phyloP scores from a whole-genome alignment of 2,329 filamentous ascomycete genomes.

The Apiospora malaysiana region DNA sequence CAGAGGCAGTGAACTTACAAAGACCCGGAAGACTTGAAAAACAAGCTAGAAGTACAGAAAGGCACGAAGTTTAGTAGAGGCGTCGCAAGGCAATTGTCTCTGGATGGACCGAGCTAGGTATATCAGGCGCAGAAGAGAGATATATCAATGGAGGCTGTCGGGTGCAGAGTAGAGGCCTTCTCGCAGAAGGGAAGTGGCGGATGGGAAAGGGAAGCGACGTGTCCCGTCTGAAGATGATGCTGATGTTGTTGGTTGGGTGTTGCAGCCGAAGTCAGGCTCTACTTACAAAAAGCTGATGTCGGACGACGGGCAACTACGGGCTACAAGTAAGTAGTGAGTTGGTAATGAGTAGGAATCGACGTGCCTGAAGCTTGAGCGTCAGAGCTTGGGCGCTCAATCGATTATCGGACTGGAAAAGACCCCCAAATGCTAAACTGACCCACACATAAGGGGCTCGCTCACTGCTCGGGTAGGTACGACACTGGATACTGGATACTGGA shows the following conservation, averaged over 20 bases:
- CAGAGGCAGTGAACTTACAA: not conserved
- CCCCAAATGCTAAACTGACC: slow-evolving; percentile 10
- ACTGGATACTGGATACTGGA: too few relatives aligned
- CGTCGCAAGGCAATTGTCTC: not conserved
- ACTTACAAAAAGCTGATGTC: slow-evolving; percentile 17
- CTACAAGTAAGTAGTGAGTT: not conserved
- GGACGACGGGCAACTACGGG: slow-evolving; percentile 4
- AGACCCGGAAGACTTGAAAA: not conserved
- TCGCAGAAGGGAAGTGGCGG: not conserved
- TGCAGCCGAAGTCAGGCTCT: slow-evolving; percentile 4
- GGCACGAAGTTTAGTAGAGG: not conserved
- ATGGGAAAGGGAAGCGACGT: not conserved
- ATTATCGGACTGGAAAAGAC: not conserved
- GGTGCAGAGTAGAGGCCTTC: not conserved
- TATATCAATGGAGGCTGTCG: not conserved
- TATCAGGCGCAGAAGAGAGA: not conserved
- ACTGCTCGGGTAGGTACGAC: slow-evolving; percentile 12
- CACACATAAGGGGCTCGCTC: slow-evolving; percentile 9
- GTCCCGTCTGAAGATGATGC: slow-evolving; percentile 14
- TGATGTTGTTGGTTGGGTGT: not conserved
- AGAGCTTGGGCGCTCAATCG: slow-evolving; percentile 1
- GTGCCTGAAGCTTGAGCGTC: not conserved
- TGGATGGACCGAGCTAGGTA: not conserved
- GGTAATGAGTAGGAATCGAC: not conserved
- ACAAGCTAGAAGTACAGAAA: not conserved